A percentile compares a stretch with the other conserved stretches of the same genome.
Conservation (phyloP, 2,329 filamentous ascomycete genomes). For the Dendrostoma leiphaemia region DNA sequence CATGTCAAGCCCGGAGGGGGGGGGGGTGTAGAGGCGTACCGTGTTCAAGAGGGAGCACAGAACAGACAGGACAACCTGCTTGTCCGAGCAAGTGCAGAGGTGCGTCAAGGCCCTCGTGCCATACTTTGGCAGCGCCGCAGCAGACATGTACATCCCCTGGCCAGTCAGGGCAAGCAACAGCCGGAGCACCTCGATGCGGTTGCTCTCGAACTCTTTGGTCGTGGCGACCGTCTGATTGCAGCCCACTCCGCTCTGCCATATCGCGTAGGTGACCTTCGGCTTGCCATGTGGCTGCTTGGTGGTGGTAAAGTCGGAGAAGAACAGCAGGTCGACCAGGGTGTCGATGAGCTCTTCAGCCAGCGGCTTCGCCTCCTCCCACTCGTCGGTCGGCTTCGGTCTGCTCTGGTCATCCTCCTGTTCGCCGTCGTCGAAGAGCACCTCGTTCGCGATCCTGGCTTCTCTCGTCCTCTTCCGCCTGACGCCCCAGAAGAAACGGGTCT, state of each 20-base stretch:
- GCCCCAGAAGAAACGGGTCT: conserved; percentile 91
- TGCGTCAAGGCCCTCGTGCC: conserved; percentile 86
- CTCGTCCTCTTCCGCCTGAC: conserved; percentile 69
- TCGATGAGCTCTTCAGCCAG: conserved; percentile 92
- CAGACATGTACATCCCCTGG: conserved; percentile 90
- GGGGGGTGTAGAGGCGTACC: conserved; percentile 42
- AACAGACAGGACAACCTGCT: conserved; percentile 85
- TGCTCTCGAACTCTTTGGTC: conserved; percentile 89
- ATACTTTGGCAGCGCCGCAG: conserved; percentile 74
- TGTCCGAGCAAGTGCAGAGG: conserved; percentile 82
- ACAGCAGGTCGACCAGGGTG: conserved; percentile 82
- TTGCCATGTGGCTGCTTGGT: conserved; percentile 69
- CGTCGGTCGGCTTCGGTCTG: conserved; percentile 50
- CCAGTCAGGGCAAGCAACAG: conserved; percentile 82
- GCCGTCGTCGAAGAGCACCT: conserved; percentile 82
- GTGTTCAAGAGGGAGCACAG: conserved; percentile 94
- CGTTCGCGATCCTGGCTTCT: conserved; percentile 62
- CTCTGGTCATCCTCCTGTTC: conserved; percentile 53
- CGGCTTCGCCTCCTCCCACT: conserved; percentile 80
- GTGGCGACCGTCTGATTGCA: conserved; percentile 87
- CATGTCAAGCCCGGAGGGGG: not conserved
- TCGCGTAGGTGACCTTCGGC: conserved; percentile 83
- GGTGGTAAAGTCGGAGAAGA: conserved; percentile 87
- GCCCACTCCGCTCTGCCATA: conserved; percentile 97
- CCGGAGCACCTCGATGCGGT: conserved; percentile 84